These are phyloP conservation scores for Monilinia aucupariae DNA, from an alignment of 2,329 filamentous ascomycete genomes.

Conservation along the genomic window DNA sequence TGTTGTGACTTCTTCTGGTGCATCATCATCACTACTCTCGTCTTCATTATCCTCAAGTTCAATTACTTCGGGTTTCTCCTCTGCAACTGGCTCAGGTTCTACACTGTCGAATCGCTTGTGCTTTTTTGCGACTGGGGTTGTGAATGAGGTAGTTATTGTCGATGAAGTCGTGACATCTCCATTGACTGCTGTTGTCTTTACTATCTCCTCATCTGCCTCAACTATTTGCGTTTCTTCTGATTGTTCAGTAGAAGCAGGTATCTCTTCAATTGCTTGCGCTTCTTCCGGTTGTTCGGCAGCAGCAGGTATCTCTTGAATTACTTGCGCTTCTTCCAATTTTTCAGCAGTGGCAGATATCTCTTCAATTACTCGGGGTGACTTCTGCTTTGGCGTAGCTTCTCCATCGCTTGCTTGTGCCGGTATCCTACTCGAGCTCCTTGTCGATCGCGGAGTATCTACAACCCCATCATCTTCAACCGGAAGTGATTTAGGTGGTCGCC, in stretches of 20 bases:
- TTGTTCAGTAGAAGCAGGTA: too few species aligned
- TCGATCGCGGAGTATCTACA: conserved; percentile 16
- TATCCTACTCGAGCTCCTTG: conserved; percentile 29
- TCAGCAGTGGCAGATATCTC: conserved; percentile 25
- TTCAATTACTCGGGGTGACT: conserved; percentile 21
- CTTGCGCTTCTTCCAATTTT: not conserved
- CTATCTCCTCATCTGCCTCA: not conserved
- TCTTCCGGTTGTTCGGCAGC: not conserved
- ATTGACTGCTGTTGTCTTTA: not conserved
- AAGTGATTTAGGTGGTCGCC: conserved; percentile 13
- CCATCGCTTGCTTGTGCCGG: conserved; percentile 26
- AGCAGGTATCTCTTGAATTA: conserved; percentile 29
- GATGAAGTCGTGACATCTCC: not conserved
- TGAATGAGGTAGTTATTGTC: not conserved
- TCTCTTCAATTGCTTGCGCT: not conserved
- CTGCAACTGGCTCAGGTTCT: conserved; percentile 20
- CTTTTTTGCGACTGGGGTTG: conserved; percentile 14
- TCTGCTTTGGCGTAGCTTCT: conserved; percentile 16
- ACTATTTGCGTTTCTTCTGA: not conserved
- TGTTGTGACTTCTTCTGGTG: conserved; percentile 31
- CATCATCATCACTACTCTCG: conserved; percentile 32
- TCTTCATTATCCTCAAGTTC: conserved; percentile 16
- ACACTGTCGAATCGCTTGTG: conserved; percentile 30
- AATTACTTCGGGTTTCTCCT: not conserved
- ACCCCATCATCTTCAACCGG: conserved; percentile 14